Base-by-base conservation (phyloP, 1,284 basidiomycete species). In the Apiotrichum siamense region DNA sequence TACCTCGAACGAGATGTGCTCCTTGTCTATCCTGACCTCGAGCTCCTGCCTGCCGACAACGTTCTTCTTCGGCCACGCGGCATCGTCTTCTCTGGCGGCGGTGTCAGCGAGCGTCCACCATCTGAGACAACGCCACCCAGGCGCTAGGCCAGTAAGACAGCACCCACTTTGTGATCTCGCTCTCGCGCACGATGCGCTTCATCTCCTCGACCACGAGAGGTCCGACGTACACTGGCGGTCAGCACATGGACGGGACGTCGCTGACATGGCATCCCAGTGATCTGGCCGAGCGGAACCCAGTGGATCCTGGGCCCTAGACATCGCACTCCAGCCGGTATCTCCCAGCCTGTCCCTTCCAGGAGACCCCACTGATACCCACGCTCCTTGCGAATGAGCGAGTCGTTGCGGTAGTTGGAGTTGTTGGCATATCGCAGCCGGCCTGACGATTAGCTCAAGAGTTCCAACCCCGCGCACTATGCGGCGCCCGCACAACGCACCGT, bases 341-440 rank as follows among this genome's bases (percentile, higher is more conserved):
- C 33, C 24, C 5, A 4, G 11, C 7, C 18, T 4, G 35, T 20
- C 35, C 23, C 35, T 29, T 41, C 15, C 44, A 10, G 7, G 4
- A 9, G 10, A 6, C n/a, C 5, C 21, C 26, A 7, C 1, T 15
- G 10, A 39, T 6, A 80, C 90, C 66, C 64, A 96, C 93, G 94
- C 76, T 98, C 96, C 87, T 97, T 97, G 55, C 93, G 82, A 71
- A 98, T 97, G 49, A 98, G 77, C 70, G 86, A 88, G 76, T 98
- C 96, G 66, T 97, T 97, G 42, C 94, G 80, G 77, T 98, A 98
- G 76, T 98, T 98, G 20, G 92, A 97, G 80, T 98, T 98, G 80
- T 98, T 97, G 57, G 96, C 94, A 72, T 98, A 99, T 62, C 94
- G 83, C 58, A 98, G 80, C 52, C 94, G 84, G 9, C 94, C 72